Base-by-base conservation (phyloP, 139 green algal genomes). In the Monoraphidium neglectum region DNA sequence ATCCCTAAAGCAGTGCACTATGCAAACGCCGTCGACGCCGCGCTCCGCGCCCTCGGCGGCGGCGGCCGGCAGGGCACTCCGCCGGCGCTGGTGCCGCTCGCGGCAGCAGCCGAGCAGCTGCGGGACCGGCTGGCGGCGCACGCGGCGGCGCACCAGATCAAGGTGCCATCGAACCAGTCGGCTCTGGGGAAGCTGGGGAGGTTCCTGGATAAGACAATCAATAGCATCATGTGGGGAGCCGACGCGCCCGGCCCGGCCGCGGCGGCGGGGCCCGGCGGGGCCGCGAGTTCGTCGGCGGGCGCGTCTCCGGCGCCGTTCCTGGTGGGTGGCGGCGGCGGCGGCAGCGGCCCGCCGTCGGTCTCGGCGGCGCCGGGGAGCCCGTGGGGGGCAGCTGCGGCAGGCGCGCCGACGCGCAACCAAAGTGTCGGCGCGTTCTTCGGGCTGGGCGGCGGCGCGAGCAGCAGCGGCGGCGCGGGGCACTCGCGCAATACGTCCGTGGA, bases 191-290 rank as follows among this genome's bases (percentile, higher is more conserved):
- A 80, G 62, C 43, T 92, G 64, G 83, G 87, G 23, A 40, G 81
- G 2, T 84, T 81, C 77, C 70, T 92, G 47, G 87, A 92, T 68
- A 70, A 72, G 4, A 77, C 81, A 23, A 84, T 92, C 64, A 87
- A 81, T 21, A 79, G 74, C 18, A 70, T 92, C 16, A 85, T 92
- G 57, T 80, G 65, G 65, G 86, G 86, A 10, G 73, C 59, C 21
- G 71, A 70, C 15, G 74, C 65, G 49, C 16, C 40, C 15, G 47
- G 30, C 38, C 38, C 59, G 30, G 33, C 54, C 33, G 24, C 63
- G 46, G 63, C 36, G 28, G 21, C 38, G 28, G 36, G 1, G 33
- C 0, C 26, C 63, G 6, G 57, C 57, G 33, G 70, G 24, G 3
- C 37, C 13, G 40, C 70, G 43, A 51, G 43, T 12, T 12, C 12